Evolutionary conservation across 2,329 filamentous ascomycete species (phyloP).

Genomic region (Hortaea werneckii): DNA sequence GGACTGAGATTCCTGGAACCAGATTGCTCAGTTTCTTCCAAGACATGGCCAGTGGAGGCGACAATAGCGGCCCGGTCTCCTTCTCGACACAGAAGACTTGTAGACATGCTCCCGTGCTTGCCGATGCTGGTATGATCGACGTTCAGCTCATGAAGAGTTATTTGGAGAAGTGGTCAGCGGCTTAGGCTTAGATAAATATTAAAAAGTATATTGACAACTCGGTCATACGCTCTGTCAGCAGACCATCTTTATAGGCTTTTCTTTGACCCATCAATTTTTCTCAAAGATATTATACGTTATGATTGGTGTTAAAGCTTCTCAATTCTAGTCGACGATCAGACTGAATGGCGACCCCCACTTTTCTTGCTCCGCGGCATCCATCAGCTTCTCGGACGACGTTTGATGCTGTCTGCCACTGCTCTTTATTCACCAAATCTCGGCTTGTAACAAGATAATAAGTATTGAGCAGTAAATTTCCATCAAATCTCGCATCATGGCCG

Average conservation of each 20-base stretch:
- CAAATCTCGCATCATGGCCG: not conserved
- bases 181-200: no score
- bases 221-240: no score
- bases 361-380: not conserved
- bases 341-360: not conserved
- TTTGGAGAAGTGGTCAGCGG: not conserved
- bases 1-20: not conserved
- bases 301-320: no score
- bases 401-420: no score
- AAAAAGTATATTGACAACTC: no score
- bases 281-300: no score
- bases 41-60: not conserved
- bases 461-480: no score
- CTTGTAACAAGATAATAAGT: no score
- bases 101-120: not conserved
- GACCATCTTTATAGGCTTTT: no score
- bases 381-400: not conserved
- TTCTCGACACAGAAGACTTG: not conserved
- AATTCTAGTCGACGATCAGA: no score
- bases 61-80: not conserved
- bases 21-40: slow-evolving; percentile 1
- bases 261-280: no score
- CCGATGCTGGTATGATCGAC: not conserved
- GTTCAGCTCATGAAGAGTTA: not conserved
- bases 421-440: no score